Evolutionary conservation across 257 asterid species (phyloP).

Genomic region (Rhazya stricta): DNA sequence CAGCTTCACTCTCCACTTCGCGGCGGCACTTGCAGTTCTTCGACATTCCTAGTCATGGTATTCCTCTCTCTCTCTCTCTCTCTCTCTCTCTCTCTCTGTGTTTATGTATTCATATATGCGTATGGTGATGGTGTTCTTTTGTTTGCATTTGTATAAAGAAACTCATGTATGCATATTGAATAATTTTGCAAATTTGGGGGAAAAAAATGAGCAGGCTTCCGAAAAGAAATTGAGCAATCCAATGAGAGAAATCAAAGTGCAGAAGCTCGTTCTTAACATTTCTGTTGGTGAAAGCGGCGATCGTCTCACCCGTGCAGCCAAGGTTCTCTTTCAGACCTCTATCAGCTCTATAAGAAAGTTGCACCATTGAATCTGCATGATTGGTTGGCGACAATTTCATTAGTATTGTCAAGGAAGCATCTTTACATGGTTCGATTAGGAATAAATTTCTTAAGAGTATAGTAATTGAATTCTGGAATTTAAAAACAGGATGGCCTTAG

Average conservation of each 20-base stretch:
- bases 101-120: too few species aligned
- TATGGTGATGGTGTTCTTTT: too few species aligned
- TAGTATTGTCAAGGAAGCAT: background rate
- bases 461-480: background rate
- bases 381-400: background rate
- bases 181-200: background rate
- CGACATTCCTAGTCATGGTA: background rate
- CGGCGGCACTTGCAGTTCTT: background rate
- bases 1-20: background rate
- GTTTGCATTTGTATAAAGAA: background rate
- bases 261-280: conserved; percentile 46
- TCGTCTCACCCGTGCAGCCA: conserved; percentile 53
- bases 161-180: background rate
- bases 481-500: too few species aligned
- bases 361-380: too few species aligned
- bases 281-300: conserved; percentile 56
- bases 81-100: background rate
- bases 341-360: background rate
- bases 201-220: conserved; percentile 26
- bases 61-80: background rate
- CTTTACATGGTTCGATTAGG: background rate
- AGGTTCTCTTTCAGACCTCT: conserved; percentile 18
- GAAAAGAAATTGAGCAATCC: conserved; percentile 43
- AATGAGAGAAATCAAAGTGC: conserved; percentile 50
- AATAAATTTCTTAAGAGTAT: too few species aligned